Evolutionary conservation across 1,139 yeast species (phyloP), one percentile per base, ranked within the genome.

Genomic region (Hanseniaspora gamundiae): DNA sequence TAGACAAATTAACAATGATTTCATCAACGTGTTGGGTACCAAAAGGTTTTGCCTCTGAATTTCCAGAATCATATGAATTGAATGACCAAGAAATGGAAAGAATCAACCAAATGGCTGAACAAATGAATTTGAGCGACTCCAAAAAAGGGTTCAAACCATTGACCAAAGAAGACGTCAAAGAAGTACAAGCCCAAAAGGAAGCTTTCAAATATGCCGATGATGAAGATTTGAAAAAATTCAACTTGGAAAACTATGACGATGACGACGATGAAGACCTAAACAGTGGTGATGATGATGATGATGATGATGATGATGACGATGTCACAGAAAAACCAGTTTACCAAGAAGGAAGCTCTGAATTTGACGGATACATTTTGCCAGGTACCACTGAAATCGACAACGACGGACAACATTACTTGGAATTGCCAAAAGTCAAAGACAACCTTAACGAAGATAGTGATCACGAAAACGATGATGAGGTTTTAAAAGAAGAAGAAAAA

Each of bases 21-120:
- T 87, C 98, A 42, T 82, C 96, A 28, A 80, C 93, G 42, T 69
- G 81, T 43, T 91, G 98, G 97, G 95, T 91, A 29, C 97, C 97
- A 42, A 76, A 95, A 57, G 99, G 99, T 10, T 83, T 74, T 61
- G 94, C 98, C 26, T 76, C 94, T 35, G 96, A 88, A 61, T 84
- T 81, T 59, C 98, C 98, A 4, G 85, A 78, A 54, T 28, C 38
- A 38, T 87, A 86, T 58, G 95, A 85, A 53, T 68, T 91, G 48
- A 79, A 87, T 55, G 97, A 91, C 51, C 93, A 75, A 48, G 99
- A 91, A 64, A 80, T 91, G 85, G 93, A 78, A 48, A 76, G 96
- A 65, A 87, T 91, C 59, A 77, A 80, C 49, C 78, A 80, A 51
- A 73, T 91, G 75, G 95, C 97, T 39, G 39, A 36, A 24, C 75